These are phyloP conservation scores for Entrophospora sp. DNA, from an alignment of 192 early-diverging fungal species.

Conservation along the genomic window DNA sequence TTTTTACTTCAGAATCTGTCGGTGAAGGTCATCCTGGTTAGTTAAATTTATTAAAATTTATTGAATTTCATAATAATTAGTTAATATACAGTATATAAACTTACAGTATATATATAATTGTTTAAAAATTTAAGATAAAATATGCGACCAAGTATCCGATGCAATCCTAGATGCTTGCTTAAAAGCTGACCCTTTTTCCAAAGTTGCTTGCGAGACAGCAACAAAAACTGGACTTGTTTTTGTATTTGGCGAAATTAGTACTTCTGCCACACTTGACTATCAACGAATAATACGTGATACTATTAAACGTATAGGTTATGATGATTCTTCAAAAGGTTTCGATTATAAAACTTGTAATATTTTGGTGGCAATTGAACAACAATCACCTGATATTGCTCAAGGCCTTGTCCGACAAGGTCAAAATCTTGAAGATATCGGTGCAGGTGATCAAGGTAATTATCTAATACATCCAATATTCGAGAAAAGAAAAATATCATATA, in stretches of 20 bases:
- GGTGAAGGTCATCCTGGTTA: conserved; percentile 98
- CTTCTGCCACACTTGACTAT: conserved; percentile 96
- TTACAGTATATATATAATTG: neutral
- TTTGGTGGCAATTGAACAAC: conserved; percentile 98
- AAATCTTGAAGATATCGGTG: conserved; percentile 94
- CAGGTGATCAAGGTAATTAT: conserved; percentile 98
- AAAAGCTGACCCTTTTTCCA: conserved; percentile 88
- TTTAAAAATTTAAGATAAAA: conserved; percentile 69
- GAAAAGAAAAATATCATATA: no score
- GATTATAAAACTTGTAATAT: conserved; percentile 99
- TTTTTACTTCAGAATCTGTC: conserved; percentile 99
- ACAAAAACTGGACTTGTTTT: conserved; percentile 99
- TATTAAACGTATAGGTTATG: conserved; percentile 98
- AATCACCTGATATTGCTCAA: conserved; percentile 98
- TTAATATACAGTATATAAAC: no score
- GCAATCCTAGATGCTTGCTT: conserved; percentile 97
- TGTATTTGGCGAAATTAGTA: conserved; percentile 99
- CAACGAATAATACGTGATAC: conserved; percentile 99
- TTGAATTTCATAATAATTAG: neutral
- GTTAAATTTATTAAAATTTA: conserved; percentile 14
- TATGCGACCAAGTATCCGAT: conserved; percentile 99
- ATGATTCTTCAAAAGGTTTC: conserved; percentile 98
- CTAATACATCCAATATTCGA: no score
- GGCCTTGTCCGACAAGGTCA: conserved; percentile 90
- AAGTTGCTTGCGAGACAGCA: conserved; percentile 99